Conservation (phyloP, 1,139 yeast species). For the Kodamaea ohmeri region DNA sequence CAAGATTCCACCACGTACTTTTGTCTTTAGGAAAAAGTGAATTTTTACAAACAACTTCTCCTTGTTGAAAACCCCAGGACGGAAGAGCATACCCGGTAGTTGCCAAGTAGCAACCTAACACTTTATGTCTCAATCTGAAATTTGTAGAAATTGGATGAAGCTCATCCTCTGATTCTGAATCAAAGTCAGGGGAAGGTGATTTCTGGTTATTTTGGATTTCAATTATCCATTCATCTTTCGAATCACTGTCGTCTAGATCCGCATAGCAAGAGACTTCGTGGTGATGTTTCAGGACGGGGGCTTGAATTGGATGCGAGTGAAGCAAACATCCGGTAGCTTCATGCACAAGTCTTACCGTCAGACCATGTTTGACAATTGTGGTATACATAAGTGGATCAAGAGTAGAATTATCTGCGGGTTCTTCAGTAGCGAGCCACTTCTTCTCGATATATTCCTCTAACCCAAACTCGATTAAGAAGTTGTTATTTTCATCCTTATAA, state of each 20-base stretch:
- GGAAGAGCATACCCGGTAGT: constrained; percentile 73
- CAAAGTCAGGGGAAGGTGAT: constrained; percentile 50
- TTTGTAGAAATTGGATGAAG: constrained; percentile 71
- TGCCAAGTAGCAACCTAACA: constrained; percentile 68
- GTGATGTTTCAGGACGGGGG: constrained; percentile 51
- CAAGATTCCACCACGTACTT: constrained; percentile 80
- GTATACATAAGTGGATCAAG: constrained; percentile 16
- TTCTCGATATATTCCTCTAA: constrained; percentile 21
- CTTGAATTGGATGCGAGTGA: constrained; percentile 60
- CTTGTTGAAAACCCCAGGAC: constrained; percentile 79
- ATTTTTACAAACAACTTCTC: constrained; percentile 69
- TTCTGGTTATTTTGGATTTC: constrained; percentile 59
- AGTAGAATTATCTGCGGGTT: constrained; percentile 27
- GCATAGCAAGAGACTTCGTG: constrained; percentile 75
- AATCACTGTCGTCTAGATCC: constrained; percentile 50
- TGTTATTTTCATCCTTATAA: constrained; percentile 65
- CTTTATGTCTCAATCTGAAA: constrained; percentile 60
- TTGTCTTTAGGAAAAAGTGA: constrained; percentile 53
- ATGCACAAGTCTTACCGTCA: constrained; percentile 55
- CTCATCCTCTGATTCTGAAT: constrained; percentile 34
- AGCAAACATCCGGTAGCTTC: constrained; percentile 50
- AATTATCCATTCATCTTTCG: constrained; percentile 69
- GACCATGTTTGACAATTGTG: constrained; percentile 44
- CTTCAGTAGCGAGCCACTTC: constrained; percentile 32
- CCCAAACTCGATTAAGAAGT: constrained; percentile 54